These are phyloP conservation scores for Leccinum pachyderme DNA, from an alignment of 1,284 basidiomycete genomes.

Conservation along the genomic window DNA sequence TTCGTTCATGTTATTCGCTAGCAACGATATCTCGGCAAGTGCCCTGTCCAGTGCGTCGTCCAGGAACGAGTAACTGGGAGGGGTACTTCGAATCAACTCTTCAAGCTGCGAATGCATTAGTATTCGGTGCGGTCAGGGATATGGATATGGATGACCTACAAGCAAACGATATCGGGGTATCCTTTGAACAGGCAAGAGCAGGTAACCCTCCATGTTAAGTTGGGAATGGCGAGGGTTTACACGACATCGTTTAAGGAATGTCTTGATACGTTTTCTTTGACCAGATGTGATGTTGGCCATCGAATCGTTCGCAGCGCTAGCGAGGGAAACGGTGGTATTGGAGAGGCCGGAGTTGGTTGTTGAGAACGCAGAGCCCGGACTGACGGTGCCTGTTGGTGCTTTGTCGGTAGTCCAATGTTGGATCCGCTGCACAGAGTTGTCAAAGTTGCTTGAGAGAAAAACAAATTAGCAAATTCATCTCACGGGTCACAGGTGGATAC, in stretches of 20 bases:
- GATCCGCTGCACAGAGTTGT: slow-evolving; percentile 84
- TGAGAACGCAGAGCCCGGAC: slow-evolving; percentile 48
- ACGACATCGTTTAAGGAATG: slow-evolving; percentile 84
- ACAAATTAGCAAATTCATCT: slow-evolving; percentile 7
- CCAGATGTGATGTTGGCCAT: slow-evolving; percentile 58
- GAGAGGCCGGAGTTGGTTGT: slow-evolving; percentile 56
- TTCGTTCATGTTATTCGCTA: slow-evolving; percentile 96
- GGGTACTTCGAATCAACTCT: slow-evolving; percentile 79
- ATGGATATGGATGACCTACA: slow-evolving; percentile 43
- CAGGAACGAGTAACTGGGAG: slow-evolving; percentile 67
- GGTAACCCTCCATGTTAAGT: slow-evolving; percentile 92
- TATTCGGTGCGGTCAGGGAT: background rate
- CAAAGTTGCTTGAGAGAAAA: slow-evolving; percentile 70
- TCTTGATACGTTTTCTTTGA: slow-evolving; percentile 84
- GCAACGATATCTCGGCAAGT: slow-evolving; percentile 77
- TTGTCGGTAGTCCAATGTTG: slow-evolving; percentile 77
- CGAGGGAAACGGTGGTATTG: slow-evolving; percentile 58
- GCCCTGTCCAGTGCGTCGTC: slow-evolving; percentile 87
- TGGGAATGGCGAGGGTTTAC: slow-evolving; percentile 91
- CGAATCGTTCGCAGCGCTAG: slow-evolving; percentile 36
- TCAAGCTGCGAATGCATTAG: slow-evolving; percentile 58
- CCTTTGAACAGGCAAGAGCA: slow-evolving; percentile 93
- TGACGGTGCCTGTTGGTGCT: slow-evolving; percentile 36
- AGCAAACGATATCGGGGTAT: slow-evolving; percentile 94
- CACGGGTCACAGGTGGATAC: slow-evolving; percentile 31